These are phyloP conservation scores for Saccharomycopsis hybrid DNA, from an alignment of 1,139 yeast genomes.

Conservation along the genomic window DNA sequence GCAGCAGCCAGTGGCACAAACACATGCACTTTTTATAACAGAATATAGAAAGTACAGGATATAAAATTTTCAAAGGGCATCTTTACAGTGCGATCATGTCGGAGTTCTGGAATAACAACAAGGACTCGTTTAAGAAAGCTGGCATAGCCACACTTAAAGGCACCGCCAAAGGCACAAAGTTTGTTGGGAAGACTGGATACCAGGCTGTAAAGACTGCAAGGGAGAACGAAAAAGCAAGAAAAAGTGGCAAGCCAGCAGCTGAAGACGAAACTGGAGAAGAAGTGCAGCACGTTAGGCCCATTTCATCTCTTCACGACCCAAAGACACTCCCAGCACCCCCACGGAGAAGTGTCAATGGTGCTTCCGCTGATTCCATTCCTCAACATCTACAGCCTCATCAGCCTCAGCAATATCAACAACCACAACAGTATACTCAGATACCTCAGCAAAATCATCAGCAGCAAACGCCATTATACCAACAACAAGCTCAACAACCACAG, in stretches of 20 bases:
- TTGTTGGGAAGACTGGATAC: slow-evolving; percentile 41
- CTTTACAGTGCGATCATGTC: slow-evolving; percentile 23
- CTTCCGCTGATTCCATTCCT: slow-evolving; percentile 12
- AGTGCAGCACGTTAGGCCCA: slow-evolving; percentile 27
- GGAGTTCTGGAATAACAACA: slow-evolving; percentile 45
- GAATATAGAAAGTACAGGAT: slow-evolving; percentile 34
- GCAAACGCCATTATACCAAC: slow-evolving; percentile 4
- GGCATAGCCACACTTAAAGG: slow-evolving; percentile 32
- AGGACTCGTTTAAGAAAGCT: slow-evolving; percentile 29
- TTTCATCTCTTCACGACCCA: slow-evolving; percentile 34
- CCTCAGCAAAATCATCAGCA: slow-evolving; percentile 17
- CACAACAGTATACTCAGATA: neutral
- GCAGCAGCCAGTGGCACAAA: slow-evolving; percentile 23
- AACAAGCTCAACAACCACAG: slow-evolving; percentile 1
- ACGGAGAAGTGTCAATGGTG: slow-evolving; percentile 1
- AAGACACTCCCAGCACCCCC: slow-evolving; percentile 51
- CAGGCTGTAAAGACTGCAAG: slow-evolving; percentile 34
- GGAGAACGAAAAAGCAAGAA: slow-evolving; percentile 22
- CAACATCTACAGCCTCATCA: slow-evolving; percentile 18
- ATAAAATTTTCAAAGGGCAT: too few species aligned
- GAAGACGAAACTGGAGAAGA: slow-evolving; percentile 23
- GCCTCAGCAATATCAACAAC: slow-evolving; percentile 7
- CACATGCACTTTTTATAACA: slow-evolving; percentile 46
- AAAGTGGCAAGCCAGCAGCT: slow-evolving; percentile 22
- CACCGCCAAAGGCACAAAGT: slow-evolving; percentile 38